Base-by-base conservation (phyloP, 1,284 basidiomycete genomes). In the Thecaphora thlaspeos region DNA sequence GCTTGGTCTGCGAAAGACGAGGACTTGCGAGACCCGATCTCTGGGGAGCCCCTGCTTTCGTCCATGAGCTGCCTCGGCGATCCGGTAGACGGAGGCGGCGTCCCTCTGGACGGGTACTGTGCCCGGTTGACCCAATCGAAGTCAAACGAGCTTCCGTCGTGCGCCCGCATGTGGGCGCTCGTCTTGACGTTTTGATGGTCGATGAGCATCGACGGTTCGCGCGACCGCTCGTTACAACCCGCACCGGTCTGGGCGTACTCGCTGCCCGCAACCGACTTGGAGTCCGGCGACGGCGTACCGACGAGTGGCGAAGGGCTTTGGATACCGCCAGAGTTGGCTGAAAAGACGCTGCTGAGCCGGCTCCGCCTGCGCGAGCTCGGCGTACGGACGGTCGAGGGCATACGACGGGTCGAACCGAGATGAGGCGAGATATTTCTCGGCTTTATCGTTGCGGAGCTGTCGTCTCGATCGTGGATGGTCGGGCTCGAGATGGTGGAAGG, bases 131-230 rank as follows among this genome's bases (percentile, higher is more conserved):
- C 38, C 46, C 46, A 55, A 36, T 66, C 59, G 12, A 69, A 48
- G 36, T 69, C 67, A 23, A 69, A 69, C 34, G 49, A 57, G 54
- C 67, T 69, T 8, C 67, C 67, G 46, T 69, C 67, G 26, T 65
- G 48, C 10, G 55, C 67, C 1, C 60, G 47, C 41, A 66, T 30
- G 48, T 57, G 65, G 12, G 43, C 51, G 23, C 55, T 61, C 3
- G 53, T 28, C 5, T 43, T 46, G 12, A 53, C 21, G n/a, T 30
- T 36, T 3, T 51, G 26, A 21, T 39, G 23, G 14, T 18, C 15
- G 18, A 51, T 30, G 17, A 69, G 50, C 53, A 69, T 57, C 1
- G 67, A 69, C 2, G 67, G 67, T 34, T 66, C 61, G 24, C 67
- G 43, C 4, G 67, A 69, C 28, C 60, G 44, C 40, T 56, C 55